A percentile compares a stretch with the other conserved stretches of the same genome.
Evolutionary conservation across 129 eudicot genomes (phyloP).

Genomic region (Lactuca saligna): DNA sequence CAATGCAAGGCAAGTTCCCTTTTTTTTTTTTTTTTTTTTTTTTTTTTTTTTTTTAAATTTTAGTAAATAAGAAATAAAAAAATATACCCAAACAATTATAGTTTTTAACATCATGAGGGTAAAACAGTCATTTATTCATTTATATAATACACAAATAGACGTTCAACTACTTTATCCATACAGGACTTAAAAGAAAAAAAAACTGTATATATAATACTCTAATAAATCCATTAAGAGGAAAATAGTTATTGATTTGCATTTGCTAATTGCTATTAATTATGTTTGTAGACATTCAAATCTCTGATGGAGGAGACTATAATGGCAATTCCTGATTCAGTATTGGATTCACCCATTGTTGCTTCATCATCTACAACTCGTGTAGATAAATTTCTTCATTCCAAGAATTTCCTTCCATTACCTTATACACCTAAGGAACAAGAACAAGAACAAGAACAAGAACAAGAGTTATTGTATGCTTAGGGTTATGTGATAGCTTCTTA

Average conservation of each 20-base stretch:
- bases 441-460: constrained; percentile 52
- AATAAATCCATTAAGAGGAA: not conserved
- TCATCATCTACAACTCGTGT: constrained; percentile 28
- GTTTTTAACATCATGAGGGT: not conserved
- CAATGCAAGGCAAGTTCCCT: constrained; percentile 56
- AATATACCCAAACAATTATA: not conserved
- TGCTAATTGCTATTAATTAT: not conserved
- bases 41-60: too few species aligned
- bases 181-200: too few species aligned
- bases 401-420: constrained; percentile 63
- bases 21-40: too few species aligned
- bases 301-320: constrained; percentile 70
- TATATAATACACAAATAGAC: too few species aligned
- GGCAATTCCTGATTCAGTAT: constrained; percentile 69
- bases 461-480: constrained; percentile 62
- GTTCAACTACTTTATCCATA: too few species aligned
- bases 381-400: constrained; percentile 55
- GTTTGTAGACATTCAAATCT: constrained; percentile 72
- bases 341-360: constrained; percentile 58
- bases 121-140: too few species aligned
- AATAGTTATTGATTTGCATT: constrained; percentile 1
- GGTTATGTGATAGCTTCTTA: too few species aligned
- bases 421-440: constrained; percentile 44
- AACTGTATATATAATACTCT: not conserved
- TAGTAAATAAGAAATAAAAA: not conserved